Conservation (phyloP, 2,329 filamentous ascomycete genomes). For the Knufia fluminis region DNA sequence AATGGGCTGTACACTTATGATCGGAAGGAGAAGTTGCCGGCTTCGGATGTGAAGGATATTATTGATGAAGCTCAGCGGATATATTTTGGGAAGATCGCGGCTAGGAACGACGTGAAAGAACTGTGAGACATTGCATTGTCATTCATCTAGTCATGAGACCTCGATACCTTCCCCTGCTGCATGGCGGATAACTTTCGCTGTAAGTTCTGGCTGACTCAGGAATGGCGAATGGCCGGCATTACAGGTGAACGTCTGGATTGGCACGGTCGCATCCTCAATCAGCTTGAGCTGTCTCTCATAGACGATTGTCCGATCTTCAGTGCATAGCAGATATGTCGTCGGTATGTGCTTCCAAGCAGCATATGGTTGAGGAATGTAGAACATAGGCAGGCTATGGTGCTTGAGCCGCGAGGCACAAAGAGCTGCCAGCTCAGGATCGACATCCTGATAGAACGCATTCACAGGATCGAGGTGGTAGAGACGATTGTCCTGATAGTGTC, state of each 20-base stretch:
- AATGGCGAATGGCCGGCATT: conserved; percentile 16
- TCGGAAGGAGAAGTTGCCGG: conserved; percentile 52
- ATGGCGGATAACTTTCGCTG: conserved; percentile 5
- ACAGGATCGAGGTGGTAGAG: conserved; percentile 1
- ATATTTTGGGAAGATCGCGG: conserved; percentile 30
- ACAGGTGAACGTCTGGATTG: conserved; percentile 11
- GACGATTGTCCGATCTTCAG: conserved; percentile 2
- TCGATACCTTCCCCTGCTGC: conserved; percentile 16
- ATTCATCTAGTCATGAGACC: too few species aligned
- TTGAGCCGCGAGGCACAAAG: background rate
- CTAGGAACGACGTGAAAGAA: background rate
- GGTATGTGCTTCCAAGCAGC: conserved; percentile 12
- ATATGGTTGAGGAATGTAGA: background rate
- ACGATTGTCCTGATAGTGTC: background rate
- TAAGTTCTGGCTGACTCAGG: conserved; percentile 15
- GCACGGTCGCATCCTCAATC: background rate
- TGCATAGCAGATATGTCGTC: conserved; percentile 11
- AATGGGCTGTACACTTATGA: conserved; percentile 59
- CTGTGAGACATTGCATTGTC: background rate
- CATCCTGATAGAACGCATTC: background rate
- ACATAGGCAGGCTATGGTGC: background rate
- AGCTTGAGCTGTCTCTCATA: background rate
- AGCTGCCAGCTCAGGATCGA: background rate
- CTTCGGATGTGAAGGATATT: conserved; percentile 47
- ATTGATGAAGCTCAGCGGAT: conserved; percentile 44